phyloP scores from a whole-genome alignment of 2,329 filamentous ascomycete species.

The Colletotrichum destructivum region DNA sequence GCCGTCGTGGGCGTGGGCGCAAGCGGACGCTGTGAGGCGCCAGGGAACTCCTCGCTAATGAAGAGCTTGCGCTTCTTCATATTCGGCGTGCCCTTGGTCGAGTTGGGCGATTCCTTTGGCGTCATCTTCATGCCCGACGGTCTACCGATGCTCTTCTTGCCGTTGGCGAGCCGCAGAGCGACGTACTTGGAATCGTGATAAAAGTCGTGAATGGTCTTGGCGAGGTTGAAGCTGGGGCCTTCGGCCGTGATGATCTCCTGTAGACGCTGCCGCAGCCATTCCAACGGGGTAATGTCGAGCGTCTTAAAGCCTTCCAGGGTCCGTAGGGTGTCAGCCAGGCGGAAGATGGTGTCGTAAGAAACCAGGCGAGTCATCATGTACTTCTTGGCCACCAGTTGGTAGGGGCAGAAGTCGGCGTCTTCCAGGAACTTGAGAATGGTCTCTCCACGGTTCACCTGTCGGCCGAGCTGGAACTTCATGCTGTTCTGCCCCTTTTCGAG shows the following conservation, averaged over 20 bases:
- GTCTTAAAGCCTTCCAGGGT: conserved; percentile 67
- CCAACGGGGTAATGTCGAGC: conserved; percentile 66
- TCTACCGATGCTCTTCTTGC: conserved; percentile 71
- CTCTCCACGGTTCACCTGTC: conserved; percentile 70
- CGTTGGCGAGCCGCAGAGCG: conserved; percentile 65
- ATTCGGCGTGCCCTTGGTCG: conserved; percentile 46
- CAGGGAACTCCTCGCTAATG: conserved; percentile 27
- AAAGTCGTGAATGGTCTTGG: conserved; percentile 66
- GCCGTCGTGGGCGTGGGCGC: conserved; percentile 30
- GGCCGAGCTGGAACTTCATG: conserved; percentile 67
- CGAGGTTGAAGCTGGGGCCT: conserved; percentile 66
- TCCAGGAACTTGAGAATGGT: conserved; percentile 67
- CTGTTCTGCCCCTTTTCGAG: conserved; percentile 53
- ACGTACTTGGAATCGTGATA: conserved; percentile 70
- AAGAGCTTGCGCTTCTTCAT: conserved; percentile 52
- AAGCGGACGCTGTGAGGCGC: conserved; percentile 19
- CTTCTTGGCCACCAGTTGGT: conserved; percentile 68
- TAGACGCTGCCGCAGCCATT: conserved; percentile 72
- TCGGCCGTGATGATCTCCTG: conserved; percentile 62
- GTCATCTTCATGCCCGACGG: conserved; percentile 64
- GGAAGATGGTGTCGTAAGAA: conserved; percentile 71
- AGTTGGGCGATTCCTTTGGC: conserved; percentile 42
- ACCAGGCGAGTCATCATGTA: conserved; percentile 62
- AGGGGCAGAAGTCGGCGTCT: conserved; percentile 68
- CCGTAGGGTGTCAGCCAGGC: conserved; percentile 67